Base-by-base conservation (phyloP, 2,329 filamentous ascomycete genomes). In the Sarocladiaceae sp. region DNA sequence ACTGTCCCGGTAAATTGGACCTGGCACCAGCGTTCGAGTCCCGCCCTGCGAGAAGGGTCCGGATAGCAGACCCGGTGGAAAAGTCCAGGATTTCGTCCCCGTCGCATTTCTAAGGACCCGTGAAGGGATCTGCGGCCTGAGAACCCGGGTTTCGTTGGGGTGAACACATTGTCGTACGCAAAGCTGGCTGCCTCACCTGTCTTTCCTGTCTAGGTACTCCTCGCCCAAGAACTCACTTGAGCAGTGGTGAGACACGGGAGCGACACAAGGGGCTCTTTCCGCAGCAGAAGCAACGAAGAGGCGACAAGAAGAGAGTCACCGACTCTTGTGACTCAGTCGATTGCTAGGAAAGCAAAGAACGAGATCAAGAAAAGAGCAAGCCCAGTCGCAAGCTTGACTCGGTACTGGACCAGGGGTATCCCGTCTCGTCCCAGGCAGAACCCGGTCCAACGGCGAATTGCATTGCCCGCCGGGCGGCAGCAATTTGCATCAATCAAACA, bases 1-100 rank as follows among this genome's bases (percentile, higher is more conserved):
- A 50, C 50, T 48, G 56, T 55, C 53, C 56, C 48, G 56, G 55
- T 58, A 62, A 62, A 60, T 59, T 61, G 55, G 51, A 57, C 56
- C 40, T 33, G 11, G 27, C 19, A 16, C 18, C 29, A 21, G 40
- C 24, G 33, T 24, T 21, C 10, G 18, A 18, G 4, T 32, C 20
- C 7, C 53, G 53, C 32, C 48, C 52, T 46, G 39, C 34, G 45
- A 46, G 43, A 26, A 43, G 35, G 44, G 37, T 43, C 46, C 29
- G 37, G 50, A 46, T 47, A 48, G 39, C 33, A 44, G 37, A 45
- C 39, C 33, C 43, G 35, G 40, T 29, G 31, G 32, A 46, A 45
- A 11, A 29, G n/a, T 15, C 6, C n/a, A 13, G 20, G 16, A 11
- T 12, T 12, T 43, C n/a, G n/a, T 43, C 12, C 7, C 13, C 27